A percentile compares a stretch with the other conserved stretches of the same genome.
These are phyloP conservation scores for Symmetrospora coprosmae DNA, from an alignment of 768 basidiomycete genomes.

Conservation along the genomic window DNA sequence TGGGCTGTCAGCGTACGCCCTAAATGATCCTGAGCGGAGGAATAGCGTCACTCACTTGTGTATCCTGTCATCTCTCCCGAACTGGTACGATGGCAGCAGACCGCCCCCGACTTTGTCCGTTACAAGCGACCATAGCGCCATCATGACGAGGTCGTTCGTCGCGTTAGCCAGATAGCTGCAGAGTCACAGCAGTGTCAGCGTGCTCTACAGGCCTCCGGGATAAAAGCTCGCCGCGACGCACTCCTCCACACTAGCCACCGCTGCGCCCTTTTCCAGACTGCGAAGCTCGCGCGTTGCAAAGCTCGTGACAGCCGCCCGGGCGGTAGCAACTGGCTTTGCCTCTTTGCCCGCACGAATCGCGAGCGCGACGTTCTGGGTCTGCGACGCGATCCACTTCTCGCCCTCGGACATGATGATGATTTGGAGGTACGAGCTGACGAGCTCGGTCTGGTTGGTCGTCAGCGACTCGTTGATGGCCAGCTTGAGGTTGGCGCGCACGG, in stretches of 20 bases:
- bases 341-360: slow-evolving; percentile 27
- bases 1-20: neutral
- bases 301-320: slow-evolving; percentile 7
- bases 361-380: slow-evolving; percentile 36
- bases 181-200: neutral
- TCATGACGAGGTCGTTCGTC: slow-evolving; percentile 20
- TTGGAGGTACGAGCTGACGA: slow-evolving; percentile 39
- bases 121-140: slow-evolving; percentile 17
- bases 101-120: slow-evolving; percentile 3
- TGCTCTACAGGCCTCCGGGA: neutral
- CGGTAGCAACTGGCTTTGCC: slow-evolving; percentile 13
- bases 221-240: neutral
- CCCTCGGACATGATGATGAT: slow-evolving; percentile 40
- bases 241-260: slow-evolving; percentile 22
- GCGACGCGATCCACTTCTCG: slow-evolving; percentile 37
- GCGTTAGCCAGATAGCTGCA: slow-evolving; percentile 19
- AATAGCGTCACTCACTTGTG: neutral
- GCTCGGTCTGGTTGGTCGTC: slow-evolving; percentile 28
- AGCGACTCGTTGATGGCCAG: slow-evolving; percentile 39
- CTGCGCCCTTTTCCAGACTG: slow-evolving; percentile 10
- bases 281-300: slow-evolving; percentile 21
- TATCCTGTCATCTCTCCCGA: slow-evolving; percentile 20
- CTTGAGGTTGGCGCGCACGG: slow-evolving; percentile 35
- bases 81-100: slow-evolving; percentile 20
- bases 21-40: neutral